phyloP scores from a whole-genome alignment of 225 moss, liverwort and hornwort genomes.

The Marchantia polymorpha region DNA sequence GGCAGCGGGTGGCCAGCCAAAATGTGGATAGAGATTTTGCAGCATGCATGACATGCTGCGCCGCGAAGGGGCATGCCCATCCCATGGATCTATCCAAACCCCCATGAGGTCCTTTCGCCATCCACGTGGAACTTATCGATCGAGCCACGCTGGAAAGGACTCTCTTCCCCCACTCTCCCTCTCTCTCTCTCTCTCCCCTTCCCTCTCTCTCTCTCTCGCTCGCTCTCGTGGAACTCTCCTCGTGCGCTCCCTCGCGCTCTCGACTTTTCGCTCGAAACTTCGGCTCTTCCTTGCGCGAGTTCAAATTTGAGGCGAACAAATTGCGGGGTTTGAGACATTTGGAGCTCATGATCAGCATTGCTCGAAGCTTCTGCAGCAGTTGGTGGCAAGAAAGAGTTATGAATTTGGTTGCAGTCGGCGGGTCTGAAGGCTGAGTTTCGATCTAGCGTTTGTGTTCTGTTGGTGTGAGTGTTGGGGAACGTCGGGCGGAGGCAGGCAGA shows the following conservation, averaged over 20 bases:
- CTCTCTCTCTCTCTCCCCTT: background rate
- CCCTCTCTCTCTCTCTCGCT: background rate
- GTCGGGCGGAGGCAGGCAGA: background rate
- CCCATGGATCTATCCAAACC: constrained; percentile 1
- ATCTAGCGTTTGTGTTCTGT: background rate
- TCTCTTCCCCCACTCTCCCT: background rate
- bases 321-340: background rate
- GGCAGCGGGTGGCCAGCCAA: constrained; percentile 1
- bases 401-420: background rate
- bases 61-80: background rate
- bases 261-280: background rate
- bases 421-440: background rate
- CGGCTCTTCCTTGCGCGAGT: background rate
- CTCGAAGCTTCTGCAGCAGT: background rate
- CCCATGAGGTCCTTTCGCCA: constrained; percentile 1
- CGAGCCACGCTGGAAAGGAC: constrained; percentile 14
- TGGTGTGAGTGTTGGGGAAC: background rate
- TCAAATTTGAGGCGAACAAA: background rate
- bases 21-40: background rate
- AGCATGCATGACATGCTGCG: background rate
- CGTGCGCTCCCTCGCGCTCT: no score
- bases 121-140: background rate
- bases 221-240: no score
- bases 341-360: background rate
- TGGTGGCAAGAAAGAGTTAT: no score